Evolutionary conservation across 2,329 filamentous ascomycete species (phyloP).

Genomic region (Penicillium hesseltinei): DNA sequence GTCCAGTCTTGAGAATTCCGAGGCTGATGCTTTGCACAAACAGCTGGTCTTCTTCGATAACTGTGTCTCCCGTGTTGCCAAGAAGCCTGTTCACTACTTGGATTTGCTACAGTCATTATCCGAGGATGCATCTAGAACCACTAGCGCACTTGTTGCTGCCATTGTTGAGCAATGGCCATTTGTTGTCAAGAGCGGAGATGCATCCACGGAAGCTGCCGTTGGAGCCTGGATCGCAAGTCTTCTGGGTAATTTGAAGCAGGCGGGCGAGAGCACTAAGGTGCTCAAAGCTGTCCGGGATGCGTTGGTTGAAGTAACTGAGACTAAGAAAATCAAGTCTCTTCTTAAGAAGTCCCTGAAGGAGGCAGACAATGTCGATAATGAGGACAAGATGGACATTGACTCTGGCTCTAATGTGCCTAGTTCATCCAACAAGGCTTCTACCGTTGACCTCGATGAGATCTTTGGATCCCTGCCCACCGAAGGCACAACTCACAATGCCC

Average conservation of each 20-base stretch:
- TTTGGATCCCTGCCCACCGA: constrained; percentile 52
- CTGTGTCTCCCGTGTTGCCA: constrained; percentile 71
- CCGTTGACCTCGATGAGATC: constrained; percentile 52
- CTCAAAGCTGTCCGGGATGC: constrained; percentile 48
- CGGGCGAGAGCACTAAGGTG: constrained; percentile 51
- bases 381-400: constrained; percentile 21
- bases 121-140: constrained; percentile 34
- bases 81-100: constrained; percentile 78
- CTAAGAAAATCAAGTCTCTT: constrained; percentile 35
- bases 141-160: constrained; percentile 67
- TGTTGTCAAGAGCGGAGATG: constrained; percentile 52
- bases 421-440: constrained; percentile 10
- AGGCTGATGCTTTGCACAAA: constrained; percentile 30
- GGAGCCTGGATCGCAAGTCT: constrained; percentile 59
- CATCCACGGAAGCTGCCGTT: constrained; percentile 48
- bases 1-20: constrained; percentile 38
- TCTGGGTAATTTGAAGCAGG: constrained; percentile 54
- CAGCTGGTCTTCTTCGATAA: constrained; percentile 78
- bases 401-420: constrained; percentile 6
- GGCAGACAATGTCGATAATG: constrained; percentile 14
- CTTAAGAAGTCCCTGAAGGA: constrained; percentile 42
- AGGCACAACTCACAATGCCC: constrained; percentile 43
- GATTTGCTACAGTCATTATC: constrained; percentile 46
- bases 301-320: constrained; percentile 42
- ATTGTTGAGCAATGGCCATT: constrained; percentile 79